Base-by-base conservation (phyloP, 176 grass and related monocot species). In the Oropetium thomaeum region DNA sequence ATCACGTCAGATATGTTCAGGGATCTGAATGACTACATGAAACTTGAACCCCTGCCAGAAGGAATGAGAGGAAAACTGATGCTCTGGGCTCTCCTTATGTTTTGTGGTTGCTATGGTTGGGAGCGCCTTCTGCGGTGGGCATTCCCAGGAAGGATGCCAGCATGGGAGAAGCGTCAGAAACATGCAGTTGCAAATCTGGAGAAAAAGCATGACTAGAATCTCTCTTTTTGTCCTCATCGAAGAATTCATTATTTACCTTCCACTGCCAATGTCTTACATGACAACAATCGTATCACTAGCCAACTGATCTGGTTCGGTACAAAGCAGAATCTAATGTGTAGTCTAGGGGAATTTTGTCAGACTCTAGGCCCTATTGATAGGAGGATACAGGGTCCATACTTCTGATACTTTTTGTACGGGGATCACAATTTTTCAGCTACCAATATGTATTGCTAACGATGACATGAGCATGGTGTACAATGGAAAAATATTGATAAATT, bases 1-100 rank as follows among this genome's bases (percentile, higher is more conserved):
- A 99, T 99, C 76, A 98, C 96, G 17, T 92, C 89, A 49, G 91
- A 99, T 75, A 79, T 95, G 87, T 92, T 99, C 53, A 91, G 96
- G 84, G 84, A 84, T 79, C 76, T 99, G 57, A 99, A 99, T 66
- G 82, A 90, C 66, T 99, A 90, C 34, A 85, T 99, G 89, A 88
- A 92, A 70, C 80, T 99, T 14, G 96, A 80, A 30, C 89, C 89
- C 9, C 64, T 99, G 61, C 92, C 92, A 3, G 96, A 92, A 64
- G 89, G 84, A 65, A 92, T 99, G 89, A 92, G 96, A 69, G 86
- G 76, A 51, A 90, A 99, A 79, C 33, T 99, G 77, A 73, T 99
- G 91, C 42, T 99, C 3, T 99, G 96, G 92, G 96, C 91, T 69
- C 76, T 75, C 5, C 62, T 92, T 57, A 99, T 99, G 92, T 99